Conservation (phyloP, 2,329 filamentous ascomycete genomes). For the Tolypocladium album region DNA sequence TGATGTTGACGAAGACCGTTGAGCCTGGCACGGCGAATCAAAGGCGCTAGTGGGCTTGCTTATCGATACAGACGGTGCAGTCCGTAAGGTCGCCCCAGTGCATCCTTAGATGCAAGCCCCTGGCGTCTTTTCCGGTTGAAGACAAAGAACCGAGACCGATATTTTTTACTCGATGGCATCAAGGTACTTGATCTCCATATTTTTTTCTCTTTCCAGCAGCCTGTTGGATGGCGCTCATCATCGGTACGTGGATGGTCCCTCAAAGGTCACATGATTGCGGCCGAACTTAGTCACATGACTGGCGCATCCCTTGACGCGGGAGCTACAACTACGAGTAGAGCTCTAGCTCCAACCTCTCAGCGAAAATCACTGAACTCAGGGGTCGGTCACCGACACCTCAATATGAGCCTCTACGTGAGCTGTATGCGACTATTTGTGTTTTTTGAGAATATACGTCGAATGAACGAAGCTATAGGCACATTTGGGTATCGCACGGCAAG, state of each 20-base stretch:
- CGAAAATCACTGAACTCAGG: background rate
- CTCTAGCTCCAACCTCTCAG: background rate
- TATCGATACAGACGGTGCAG: constrained; percentile 17
- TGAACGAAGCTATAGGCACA: background rate
- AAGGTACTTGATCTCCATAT: too few species aligned
- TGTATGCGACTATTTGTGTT: background rate
- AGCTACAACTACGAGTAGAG: background rate
- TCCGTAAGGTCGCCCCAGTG: background rate
- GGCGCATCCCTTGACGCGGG: background rate
- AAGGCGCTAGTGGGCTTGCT: constrained; percentile 12
- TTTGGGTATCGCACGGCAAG: background rate
- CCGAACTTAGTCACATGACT: background rate
- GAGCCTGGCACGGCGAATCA: constrained; percentile 10
- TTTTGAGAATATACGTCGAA: background rate
- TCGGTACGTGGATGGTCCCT: background rate
- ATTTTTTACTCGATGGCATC: background rate
- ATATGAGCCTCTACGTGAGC: background rate
- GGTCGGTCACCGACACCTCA: background rate
- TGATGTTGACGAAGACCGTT: constrained; percentile 8
- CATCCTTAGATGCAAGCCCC: background rate
- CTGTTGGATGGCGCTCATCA: background rate
- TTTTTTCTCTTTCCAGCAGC: background rate
- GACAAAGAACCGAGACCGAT: background rate
- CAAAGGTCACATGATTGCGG: background rate
- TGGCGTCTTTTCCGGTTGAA: background rate